A percentile compares a stretch with the other conserved stretches of the same genome.
Evolutionary conservation across 1,284 basidiomycete genomes (phyloP).

Genomic region (Apiotrichum porosum): DNA sequence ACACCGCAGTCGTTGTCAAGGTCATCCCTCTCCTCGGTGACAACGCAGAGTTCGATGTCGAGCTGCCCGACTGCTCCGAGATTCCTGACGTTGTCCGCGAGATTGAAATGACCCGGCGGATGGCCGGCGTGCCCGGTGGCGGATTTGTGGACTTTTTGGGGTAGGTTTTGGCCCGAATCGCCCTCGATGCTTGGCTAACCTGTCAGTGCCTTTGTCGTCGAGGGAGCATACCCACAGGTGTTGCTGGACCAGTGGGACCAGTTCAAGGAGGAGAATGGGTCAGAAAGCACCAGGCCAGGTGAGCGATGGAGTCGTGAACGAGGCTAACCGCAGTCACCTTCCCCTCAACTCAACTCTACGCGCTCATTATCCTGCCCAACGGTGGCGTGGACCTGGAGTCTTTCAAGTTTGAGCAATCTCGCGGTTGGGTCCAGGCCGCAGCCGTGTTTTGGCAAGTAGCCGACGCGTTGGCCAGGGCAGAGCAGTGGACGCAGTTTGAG

Average conservation of each 20-base stretch:
- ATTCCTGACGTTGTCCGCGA: slow-evolving; percentile 80
- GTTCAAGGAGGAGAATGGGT: slow-evolving; percentile 65
- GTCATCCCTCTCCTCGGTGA: slow-evolving; percentile 23
- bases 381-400: slow-evolving; percentile 85
- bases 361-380: slow-evolving; percentile 80
- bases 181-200: slow-evolving; percentile 1
- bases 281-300: slow-evolving; percentile 84
- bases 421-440: slow-evolving; percentile 77
- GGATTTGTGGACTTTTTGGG: slow-evolving; percentile 74
- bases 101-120: slow-evolving; percentile 73
- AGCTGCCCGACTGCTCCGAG: slow-evolving; percentile 56
- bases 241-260: slow-evolving; percentile 82
- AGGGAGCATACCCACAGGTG: slow-evolving; percentile 71
- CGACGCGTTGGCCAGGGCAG: slow-evolving; percentile 69
- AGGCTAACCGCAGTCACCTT: slow-evolving; percentile 59
- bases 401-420: slow-evolving; percentile 58
- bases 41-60: neutral
- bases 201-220: slow-evolving; percentile 67
- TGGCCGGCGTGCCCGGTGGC: slow-evolving; percentile 61
- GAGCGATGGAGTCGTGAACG: slow-evolving; percentile 17
- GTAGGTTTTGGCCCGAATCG: slow-evolving; percentile 38
- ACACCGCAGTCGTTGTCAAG: slow-evolving; percentile 26
- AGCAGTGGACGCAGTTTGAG: slow-evolving; percentile 76
- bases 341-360: slow-evolving; percentile 69
- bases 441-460: slow-evolving; percentile 87